Conservation (phyloP, 345 rosid genomes). For the Brassica incana region DNA sequence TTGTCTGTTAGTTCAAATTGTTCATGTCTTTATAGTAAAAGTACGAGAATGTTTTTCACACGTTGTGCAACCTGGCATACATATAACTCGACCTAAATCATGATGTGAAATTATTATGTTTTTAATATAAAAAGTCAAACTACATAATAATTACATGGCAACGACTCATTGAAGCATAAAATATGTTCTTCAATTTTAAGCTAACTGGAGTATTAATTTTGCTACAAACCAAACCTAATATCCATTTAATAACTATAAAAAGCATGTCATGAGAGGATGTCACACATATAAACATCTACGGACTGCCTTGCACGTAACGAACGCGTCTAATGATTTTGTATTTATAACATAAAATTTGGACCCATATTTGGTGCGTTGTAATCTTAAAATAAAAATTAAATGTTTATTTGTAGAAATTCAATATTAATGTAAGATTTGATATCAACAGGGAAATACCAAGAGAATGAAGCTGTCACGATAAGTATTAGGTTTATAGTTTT, state of each 20-base stretch:
- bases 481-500: not conserved
- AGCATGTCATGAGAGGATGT: conserved; percentile 18
- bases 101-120: not conserved
- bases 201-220: not conserved
- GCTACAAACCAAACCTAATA: not conserved
- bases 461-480: conserved; percentile 30
- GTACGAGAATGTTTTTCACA: conserved; percentile 17
- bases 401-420: not conserved
- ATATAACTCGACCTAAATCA: not conserved
- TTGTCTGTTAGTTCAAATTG: conserved; percentile 5
- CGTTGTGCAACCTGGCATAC: conserved; percentile 4
- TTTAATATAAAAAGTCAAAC: not conserved
- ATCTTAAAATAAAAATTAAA: not conserved
- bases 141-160: conserved; percentile 21
- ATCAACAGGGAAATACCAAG: conserved; percentile 17
- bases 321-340: conserved; percentile 19
- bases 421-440: not conserved
- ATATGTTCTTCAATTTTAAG: not conserved
- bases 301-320: conserved; percentile 37
- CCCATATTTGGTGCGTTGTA: conserved; percentile 29
- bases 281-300: conserved; percentile 20
- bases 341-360: not conserved
- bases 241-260: not conserved
- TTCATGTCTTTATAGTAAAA: conserved; percentile 15
- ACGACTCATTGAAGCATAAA: conserved; percentile 24